phyloP scores from a whole-genome alignment of 1,284 basidiomycete genomes.

The Ganoderma multipileum region DNA sequence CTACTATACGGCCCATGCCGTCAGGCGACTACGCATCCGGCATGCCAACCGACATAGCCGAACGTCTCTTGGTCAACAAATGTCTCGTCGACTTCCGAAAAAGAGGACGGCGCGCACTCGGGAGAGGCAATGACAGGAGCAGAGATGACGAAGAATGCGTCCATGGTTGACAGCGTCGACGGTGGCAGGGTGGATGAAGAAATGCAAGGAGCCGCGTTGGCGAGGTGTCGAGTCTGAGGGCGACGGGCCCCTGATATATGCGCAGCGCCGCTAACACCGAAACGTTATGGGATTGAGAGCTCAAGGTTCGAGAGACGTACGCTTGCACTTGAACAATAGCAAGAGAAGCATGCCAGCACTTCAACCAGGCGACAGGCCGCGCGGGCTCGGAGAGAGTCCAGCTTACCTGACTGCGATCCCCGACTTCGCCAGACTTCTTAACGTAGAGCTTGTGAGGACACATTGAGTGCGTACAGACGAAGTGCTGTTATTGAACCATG shows the following conservation, averaged over 20 bases:
- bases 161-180: neutral
- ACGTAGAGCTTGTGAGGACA: neutral
- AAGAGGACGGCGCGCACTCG: neutral
- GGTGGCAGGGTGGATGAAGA: neutral
- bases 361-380: neutral
- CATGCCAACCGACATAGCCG: neutral
- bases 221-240: neutral
- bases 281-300: neutral
- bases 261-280: neutral
- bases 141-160: neutral
- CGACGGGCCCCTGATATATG: neutral
- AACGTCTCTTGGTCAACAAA: neutral
- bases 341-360: neutral
- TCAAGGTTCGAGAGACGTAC: neutral
- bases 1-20: neutral
- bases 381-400: neutral
- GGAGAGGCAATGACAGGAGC: neutral
- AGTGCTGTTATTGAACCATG: neutral
- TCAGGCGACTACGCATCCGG: neutral
- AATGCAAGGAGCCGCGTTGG: neutral
- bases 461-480: neutral
- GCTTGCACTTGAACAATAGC: slow-evolving; percentile 1
- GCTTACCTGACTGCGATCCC: neutral
- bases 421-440: neutral
- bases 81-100: neutral